Percentiles rank a stretch among this genome's conserved stretches.
Evolutionary conservation across 1,284 basidiomycete species (phyloP).

Genomic region (Puccinia sorghi): DNA sequence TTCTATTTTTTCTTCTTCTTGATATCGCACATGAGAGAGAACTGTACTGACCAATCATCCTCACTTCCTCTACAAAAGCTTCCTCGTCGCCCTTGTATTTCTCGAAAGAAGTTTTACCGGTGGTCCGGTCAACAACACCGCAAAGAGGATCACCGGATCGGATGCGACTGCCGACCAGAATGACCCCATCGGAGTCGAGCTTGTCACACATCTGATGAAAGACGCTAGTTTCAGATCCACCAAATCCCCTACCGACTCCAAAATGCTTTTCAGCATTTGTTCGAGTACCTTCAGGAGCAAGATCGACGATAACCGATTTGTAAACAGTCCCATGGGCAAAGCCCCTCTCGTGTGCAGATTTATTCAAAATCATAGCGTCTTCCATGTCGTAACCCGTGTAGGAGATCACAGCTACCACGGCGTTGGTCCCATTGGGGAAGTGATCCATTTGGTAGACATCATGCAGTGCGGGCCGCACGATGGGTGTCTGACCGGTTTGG

Average conservation of each 20-base stretch:
- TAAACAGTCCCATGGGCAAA: conserved; percentile 97
- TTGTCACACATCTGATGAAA: conserved; percentile 63
- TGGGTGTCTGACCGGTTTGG: conserved; percentile 90
- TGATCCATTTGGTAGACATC: conserved; percentile 98
- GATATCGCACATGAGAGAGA: background rate
- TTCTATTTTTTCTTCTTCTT: conserved; percentile 30
- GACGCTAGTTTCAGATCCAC: conserved; percentile 61
- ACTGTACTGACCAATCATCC: conserved; percentile 71
- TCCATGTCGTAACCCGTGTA: conserved; percentile 99
- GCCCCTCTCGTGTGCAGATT: conserved; percentile 95
- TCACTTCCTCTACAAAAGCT: conserved; percentile 87
- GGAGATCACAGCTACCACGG: conserved; percentile 97
- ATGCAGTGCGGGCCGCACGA: conserved; percentile 88
- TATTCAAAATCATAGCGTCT: conserved; percentile 99
- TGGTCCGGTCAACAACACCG: conserved; percentile 84
- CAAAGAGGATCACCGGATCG: conserved; percentile 74
- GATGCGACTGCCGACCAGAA: conserved; percentile 72
- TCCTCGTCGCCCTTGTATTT: conserved; percentile 98
- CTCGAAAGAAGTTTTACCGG: conserved; percentile 77
- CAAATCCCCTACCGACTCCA: conserved; percentile 78
- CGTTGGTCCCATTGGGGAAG: conserved; percentile 98
- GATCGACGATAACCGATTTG: conserved; percentile 89
- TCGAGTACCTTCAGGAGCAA: conserved; percentile 62
- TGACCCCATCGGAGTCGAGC: conserved; percentile 82
- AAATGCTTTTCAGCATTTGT: conserved; percentile 68